Evolutionary conservation across 2,329 filamentous ascomycete genomes (phyloP), one percentile per base, ranked within the genome.

Genomic region (Ceratocystis eucalypticola): DNA sequence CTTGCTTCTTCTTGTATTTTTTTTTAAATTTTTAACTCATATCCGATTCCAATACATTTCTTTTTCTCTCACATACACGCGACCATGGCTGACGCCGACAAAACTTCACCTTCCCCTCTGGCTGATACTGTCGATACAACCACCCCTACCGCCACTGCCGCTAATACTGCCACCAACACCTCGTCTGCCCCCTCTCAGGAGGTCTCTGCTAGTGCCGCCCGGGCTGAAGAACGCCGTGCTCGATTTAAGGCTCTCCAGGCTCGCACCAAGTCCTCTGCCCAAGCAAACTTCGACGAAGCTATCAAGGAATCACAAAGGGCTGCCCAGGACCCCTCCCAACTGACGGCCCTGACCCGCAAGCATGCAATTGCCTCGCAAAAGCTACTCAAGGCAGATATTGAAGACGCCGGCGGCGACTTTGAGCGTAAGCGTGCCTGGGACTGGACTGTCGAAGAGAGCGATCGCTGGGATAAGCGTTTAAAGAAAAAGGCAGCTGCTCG

Each of bases 381-480:
- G 73, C 84, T 99, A 0, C 82, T 96, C 55, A 96, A 96, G 78
- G 90, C 91, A 3, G 91, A 96, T 72, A 87, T 91, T 1, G 89
- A 92, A 74, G 90, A 89, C 20, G 80, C 82, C 0, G 91, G 91
- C 44, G 91, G 89, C 66, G 94, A 97, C 75, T 99, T 97, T 73
- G 94, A 99, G 80, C 89, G 94, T 70, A 96, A 97, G 77, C 87
- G 94, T 50, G 94, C 94, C 1, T 99, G 94, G 94, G 94, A 97
- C 78, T 99, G 94, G 89, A 99, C 94, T 0, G 80, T 93, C 5
- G 94, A 99, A 70, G 94, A 99, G 77, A 89, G 86, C 71, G 94
- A 96, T 77, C 85, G 83, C 70, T 99, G 94, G 94, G 94, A 99
- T 76, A 88, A 87, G 77, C 87, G 92, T 41, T 79, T 95, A 75